Evolutionary conservation across 352 stramenopile species (phyloP).

Genomic region (Phytopythium helicoides): DNA sequence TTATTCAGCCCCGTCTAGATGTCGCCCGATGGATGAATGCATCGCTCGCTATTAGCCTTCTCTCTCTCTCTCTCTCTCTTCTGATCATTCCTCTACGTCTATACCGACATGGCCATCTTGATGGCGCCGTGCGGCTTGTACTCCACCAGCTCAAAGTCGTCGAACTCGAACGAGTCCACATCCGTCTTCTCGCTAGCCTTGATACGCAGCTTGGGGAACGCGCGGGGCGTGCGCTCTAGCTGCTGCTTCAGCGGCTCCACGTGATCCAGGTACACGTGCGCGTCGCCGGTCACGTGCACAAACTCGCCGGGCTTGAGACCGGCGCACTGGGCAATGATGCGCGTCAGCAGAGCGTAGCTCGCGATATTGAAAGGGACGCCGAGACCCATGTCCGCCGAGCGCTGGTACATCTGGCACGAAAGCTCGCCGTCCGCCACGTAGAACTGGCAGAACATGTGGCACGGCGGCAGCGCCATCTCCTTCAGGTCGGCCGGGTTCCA

Average conservation of each 20-base stretch:
- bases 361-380: constrained; percentile 99
- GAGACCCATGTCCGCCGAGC: constrained; percentile 98
- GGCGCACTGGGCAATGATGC: constrained; percentile 95
- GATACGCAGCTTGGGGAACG: constrained; percentile 95
- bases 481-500: constrained; percentile 98
- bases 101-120: constrained; percentile 99
- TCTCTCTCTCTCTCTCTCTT: not conserved
- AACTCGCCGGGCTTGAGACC: constrained; percentile 96
- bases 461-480: constrained; percentile 98
- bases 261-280: constrained; percentile 99
- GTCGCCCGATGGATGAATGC: not conserved
- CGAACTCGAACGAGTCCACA: constrained; percentile 96
- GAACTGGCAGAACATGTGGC: constrained; percentile 99
- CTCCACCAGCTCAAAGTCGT: constrained; percentile 95
- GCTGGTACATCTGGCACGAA: constrained; percentile 98
- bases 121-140: constrained; percentile 97
- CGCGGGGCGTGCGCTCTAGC: constrained; percentile 88
- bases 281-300: constrained; percentile 98
- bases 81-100: constrained; percentile 5
- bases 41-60: not conserved
- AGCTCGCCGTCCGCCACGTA: constrained; percentile 85
- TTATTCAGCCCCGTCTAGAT: constrained; percentile 2
- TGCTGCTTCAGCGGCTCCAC: constrained; percentile 97
- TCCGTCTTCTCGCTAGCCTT: constrained; percentile 81
- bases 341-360: constrained; percentile 97